Evolutionary conservation across 805 yeast genomes (phyloP).

Genomic region (Nakazawaea anatomiae): DNA sequence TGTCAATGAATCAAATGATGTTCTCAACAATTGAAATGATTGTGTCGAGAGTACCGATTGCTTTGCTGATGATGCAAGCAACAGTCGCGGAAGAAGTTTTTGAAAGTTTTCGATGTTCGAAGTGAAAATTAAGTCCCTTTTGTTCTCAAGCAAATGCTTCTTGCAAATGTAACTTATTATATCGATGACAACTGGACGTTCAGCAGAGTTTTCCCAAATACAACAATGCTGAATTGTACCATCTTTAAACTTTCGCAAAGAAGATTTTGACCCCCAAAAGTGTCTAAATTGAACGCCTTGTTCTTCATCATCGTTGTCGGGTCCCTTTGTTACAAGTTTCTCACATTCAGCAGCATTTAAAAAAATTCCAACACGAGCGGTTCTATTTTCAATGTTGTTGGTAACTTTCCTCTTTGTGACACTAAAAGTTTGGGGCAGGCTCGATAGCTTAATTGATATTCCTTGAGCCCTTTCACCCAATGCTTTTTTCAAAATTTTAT

Average conservation of each 20-base stretch:
- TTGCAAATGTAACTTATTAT: constrained; percentile 60
- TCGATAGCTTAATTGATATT: constrained; percentile 25
- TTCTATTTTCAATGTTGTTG: constrained; percentile 18
- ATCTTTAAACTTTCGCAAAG: constrained; percentile 87
- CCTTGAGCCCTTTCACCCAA: constrained; percentile 43
- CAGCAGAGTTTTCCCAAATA: constrained; percentile 62
- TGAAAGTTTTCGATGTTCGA: constrained; percentile 41
- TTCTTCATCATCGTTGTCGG: constrained; percentile 53
- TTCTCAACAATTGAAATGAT: constrained; percentile 33
- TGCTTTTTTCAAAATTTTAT: constrained; percentile 50
- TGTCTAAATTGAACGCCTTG: constrained; percentile 61
- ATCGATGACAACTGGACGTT: constrained; percentile 57
- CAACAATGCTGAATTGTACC: constrained; percentile 89
- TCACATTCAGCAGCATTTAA: constrained; percentile 72
- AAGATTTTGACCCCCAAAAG: constrained; percentile 87
- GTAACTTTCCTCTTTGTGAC: constrained; percentile 50
- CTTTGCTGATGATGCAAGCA: constrained; percentile 49
- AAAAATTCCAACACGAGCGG: constrained; percentile 53
- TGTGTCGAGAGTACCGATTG: constrained; percentile 40
- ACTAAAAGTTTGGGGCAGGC: constrained; percentile 28
- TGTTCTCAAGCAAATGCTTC: constrained; percentile 48
- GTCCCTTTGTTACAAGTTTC: constrained; percentile 83
- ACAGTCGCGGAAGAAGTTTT: constrained; percentile 51
- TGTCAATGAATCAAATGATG: constrained; percentile 47
- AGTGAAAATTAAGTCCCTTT: constrained; percentile 26